Evolutionary conservation across 345 rosid genomes (phyloP).

Genomic region (Citrus hindsii): DNA sequence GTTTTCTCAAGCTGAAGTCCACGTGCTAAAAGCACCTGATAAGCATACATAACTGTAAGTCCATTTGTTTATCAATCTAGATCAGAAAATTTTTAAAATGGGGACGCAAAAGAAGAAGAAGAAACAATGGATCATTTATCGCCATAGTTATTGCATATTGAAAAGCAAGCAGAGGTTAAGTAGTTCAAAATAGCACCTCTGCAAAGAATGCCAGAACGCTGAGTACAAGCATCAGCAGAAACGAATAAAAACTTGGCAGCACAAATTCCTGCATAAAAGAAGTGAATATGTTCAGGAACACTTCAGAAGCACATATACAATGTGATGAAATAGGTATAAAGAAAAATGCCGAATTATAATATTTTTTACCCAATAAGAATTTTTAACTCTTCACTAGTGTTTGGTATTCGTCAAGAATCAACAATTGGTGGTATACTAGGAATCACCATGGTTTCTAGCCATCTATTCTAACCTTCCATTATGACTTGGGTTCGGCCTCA

Average conservation of each 20-base stretch:
- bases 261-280: constrained; percentile 55
- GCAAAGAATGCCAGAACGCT: constrained; percentile 71
- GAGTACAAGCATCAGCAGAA: constrained; percentile 53
- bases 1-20: constrained; percentile 92
- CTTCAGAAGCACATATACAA: neutral
- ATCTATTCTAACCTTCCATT: neutral
- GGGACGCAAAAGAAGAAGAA: neutral
- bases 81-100: neutral
- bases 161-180: constrained; percentile 2
- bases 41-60: constrained; percentile 7
- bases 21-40: constrained; percentile 73
- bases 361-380: neutral
- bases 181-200: constrained; percentile 46
- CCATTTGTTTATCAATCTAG: constrained; percentile 1
- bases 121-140: neutral
- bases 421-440: neutral
- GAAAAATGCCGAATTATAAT: neutral
- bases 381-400: neutral
- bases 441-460: neutral
- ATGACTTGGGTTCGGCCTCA: neutral
- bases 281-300: constrained; percentile 10
- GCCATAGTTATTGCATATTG: neutral
- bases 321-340: neutral
- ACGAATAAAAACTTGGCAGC: constrained; percentile 53
- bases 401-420: neutral